Evolutionary conservation across 2,329 filamentous ascomycete species (phyloP), one percentile per base, ranked within the genome.

Genomic region (Cadophora malorum): DNA sequence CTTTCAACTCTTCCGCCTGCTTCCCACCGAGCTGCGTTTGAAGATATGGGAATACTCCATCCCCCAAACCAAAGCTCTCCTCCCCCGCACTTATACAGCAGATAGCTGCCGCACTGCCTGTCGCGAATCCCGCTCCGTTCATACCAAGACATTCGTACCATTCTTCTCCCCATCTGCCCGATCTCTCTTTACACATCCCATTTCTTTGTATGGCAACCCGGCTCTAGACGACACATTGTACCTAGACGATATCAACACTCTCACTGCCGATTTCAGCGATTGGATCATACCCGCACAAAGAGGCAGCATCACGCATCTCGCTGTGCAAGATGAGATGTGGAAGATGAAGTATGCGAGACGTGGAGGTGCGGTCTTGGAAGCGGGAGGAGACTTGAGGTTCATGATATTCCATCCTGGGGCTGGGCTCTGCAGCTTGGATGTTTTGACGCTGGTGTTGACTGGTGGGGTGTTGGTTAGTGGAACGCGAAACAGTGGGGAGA

Each of bases 241-340:
- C 31, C n/a, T 65, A 10, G 64, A 65, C 25, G 64, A 65, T 53
- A 56, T 65, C 31, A 49, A 65, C n/a, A 65, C 31, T 8, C 31
- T 65, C 12, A 47, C 53, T 28, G 16, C 12, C 6, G 64, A 60
- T 35, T 65, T 65, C 41, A 60, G 38, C 28, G 64, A 65, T 5
- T 65, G 64, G 64, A 65, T 65, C 2, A 14, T 28, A 2, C 8
- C 25, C 0, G 64, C 31, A 8, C 21, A n/a, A 12, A 60, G 41
- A 33, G 31, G 41, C 4, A 14, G 4, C 0, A 65, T 65, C 55
- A 53, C 7, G 12, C 21, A 31, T 12, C 47, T 65, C n/a, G 64
- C 64, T n/a, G 31, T 65, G n/a, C 23, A 35, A n/a, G 64, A 65
- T 25, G 38, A 52, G 41, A 56, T 60, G n/a, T 65, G 64, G 64